These are phyloP conservation scores for Hibiscus mutabilis DNA, from an alignment of 345 rosid genomes.

Conservation along the genomic window DNA sequence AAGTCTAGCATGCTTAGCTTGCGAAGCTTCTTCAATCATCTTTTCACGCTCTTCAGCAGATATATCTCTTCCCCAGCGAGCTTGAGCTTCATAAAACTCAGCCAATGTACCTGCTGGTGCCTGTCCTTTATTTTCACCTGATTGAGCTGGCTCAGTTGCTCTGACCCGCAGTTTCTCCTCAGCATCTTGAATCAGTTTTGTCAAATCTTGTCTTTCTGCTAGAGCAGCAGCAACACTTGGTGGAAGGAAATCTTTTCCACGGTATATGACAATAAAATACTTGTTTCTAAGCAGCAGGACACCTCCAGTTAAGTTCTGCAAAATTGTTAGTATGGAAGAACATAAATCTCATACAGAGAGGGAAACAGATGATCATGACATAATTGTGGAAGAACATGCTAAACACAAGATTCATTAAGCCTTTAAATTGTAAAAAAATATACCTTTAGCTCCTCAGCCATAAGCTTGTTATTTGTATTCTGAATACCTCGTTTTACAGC, in stretches of 20 bases:
- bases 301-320: conserved; percentile 85
- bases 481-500: conserved; percentile 97
- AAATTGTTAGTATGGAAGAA: conserved; percentile 8
- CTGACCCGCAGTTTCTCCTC: conserved; percentile 66
- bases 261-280: conserved; percentile 83
- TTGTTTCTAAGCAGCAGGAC: conserved; percentile 89
- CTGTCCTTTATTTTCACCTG: conserved; percentile 42
- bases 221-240: conserved; percentile 73
- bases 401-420: not conserved
- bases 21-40: conserved; percentile 86
- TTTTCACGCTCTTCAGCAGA: conserved; percentile 72
- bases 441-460: conserved; percentile 96
- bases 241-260: conserved; percentile 98
- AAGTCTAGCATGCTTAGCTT: conserved; percentile 52
- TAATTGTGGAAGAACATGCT: not conserved
- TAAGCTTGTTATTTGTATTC: conserved; percentile 92
- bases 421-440: conserved; percentile 14
- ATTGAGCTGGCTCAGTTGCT: conserved; percentile 39
- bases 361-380: not conserved
- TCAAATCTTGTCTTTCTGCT: conserved; percentile 72
- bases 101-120: conserved; percentile 88
- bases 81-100: conserved; percentile 96
- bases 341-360: not conserved
- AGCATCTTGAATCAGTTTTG: conserved; percentile 70
- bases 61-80: conserved; percentile 83